Evolutionary conservation across 108 stramenopile species (phyloP).

Genomic region (Conticribra guillardii): DNA sequence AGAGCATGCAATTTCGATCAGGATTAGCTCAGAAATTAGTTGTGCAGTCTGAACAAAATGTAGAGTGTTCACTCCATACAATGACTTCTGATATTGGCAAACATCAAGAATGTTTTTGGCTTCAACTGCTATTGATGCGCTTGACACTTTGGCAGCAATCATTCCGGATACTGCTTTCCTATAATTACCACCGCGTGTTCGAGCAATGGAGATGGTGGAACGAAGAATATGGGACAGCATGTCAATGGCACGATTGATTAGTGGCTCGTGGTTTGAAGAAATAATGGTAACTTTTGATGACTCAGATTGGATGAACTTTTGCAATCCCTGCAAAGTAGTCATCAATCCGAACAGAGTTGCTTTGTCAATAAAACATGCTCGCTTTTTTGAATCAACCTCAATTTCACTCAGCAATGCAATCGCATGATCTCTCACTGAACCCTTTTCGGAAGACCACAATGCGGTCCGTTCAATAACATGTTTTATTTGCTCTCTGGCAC

Average conservation of each 20-base stretch:
- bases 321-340: slow-evolving; percentile 25
- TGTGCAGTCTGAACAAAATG: slow-evolving; percentile 18
- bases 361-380: slow-evolving; percentile 50
- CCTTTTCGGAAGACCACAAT: slow-evolving; percentile 31
- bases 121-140: slow-evolving; percentile 42
- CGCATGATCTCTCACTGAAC: slow-evolving; percentile 40
- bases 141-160: slow-evolving; percentile 19
- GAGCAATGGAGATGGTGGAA: slow-evolving; percentile 26
- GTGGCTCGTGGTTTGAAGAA: slow-evolving; percentile 23
- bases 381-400: slow-evolving; percentile 28
- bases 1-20: slow-evolving; percentile 39
- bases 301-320: slow-evolving; percentile 28
- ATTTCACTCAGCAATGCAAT: slow-evolving; percentile 44
- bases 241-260: slow-evolving; percentile 22
- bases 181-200: slow-evolving; percentile 20
- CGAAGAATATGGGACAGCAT: slow-evolving; percentile 28
- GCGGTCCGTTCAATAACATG: slow-evolving; percentile 58
- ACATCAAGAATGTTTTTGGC: slow-evolving; percentile 39
- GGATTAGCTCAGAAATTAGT: slow-evolving; percentile 34
- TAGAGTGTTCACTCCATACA: slow-evolving; percentile 14
- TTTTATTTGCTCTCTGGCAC: slow-evolving; percentile 33
- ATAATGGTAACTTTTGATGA: slow-evolving; percentile 14
- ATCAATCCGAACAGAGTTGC: slow-evolving; percentile 61
- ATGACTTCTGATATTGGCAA: slow-evolving; percentile 7
- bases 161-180: slow-evolving; percentile 14